Evolutionary conservation across 495 filamentous ascomycete genomes (phyloP), one percentile per base, ranked within the genome.

Genomic region (Trichoderma gamsii): DNA sequence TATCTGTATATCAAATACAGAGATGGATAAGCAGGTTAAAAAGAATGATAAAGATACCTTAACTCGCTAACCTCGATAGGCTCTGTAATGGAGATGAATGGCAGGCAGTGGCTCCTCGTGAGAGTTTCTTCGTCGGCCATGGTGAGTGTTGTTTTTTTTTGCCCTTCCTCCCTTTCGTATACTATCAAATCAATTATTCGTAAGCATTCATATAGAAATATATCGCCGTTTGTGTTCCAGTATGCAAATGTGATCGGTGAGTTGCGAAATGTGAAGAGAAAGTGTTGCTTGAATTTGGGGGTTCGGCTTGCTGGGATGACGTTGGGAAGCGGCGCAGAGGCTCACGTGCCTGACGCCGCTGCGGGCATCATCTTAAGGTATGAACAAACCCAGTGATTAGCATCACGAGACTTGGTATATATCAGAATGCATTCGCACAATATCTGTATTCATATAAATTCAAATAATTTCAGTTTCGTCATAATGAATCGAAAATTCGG

Each of bases 11-110:
- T 52, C 18, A n/a, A 23, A 23, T 21, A 21, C 7, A 52, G 6
- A 23, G 5, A 16, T 12, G 43, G 3, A 3, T 18, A 4, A 43
- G 6, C 9, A 52, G 21, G n/a, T 16, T 11, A 59, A 23, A 49
- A 1, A 12, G 21, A 18, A 23, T 2, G 1, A 21, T 15, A 27
- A 69, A 64, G 64, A 38, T 61, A 63, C 68, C 68, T 27, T 16
- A 69, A 13, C 16, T 66, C 64, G 35, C 68, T 65, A 16, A 69
- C 41, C 44, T 69, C 68, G 15, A 69, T 61, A 35, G 68, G 68
- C 23, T 23, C 32, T 15, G 41, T 52, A 32, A 69, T 46, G 18
- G 64, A 25, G 29, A 41, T 1, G 27, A 66, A 27, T 25, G 68
- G 51, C 12, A 44, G 25, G 63, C 68, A 69, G 68, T 44, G 66